Percentiles rank a stretch among this genome's conserved stretches.
Conservation (phyloP, 305 asterid genomes). For the Solanum hybrid region DNA sequence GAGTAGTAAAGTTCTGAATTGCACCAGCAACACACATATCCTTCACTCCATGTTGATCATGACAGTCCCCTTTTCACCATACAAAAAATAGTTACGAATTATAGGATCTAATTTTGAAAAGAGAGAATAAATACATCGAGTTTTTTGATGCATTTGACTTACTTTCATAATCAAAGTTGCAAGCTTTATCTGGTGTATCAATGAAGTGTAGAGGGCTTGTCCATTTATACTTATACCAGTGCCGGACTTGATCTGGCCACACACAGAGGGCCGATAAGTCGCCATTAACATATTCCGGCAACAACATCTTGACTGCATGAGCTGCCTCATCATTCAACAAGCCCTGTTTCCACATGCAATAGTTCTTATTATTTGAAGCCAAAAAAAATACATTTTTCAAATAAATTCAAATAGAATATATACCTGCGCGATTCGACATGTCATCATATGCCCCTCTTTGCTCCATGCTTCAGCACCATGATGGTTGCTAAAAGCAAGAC, state of each 20-base stretch:
- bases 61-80: conserved; percentile 66
- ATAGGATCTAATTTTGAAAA: neutral
- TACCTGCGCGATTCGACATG: conserved; percentile 89
- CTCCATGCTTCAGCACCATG: conserved; percentile 67
- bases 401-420: neutral
- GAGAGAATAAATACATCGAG: neutral
- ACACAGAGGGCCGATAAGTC: conserved; percentile 66
- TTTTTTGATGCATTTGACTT: neutral
- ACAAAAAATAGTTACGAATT: neutral
- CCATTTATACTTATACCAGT: conserved; percentile 85
- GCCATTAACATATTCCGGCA: conserved; percentile 65
- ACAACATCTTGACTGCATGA: conserved; percentile 56
- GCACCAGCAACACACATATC: conserved; percentile 96
- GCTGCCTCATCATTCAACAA: conserved; percentile 56
- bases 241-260: conserved; percentile 94
- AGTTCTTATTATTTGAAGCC: neutral
- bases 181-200: conserved; percentile 81
- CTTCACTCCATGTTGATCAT: conserved; percentile 61
- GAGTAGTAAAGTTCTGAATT: conserved; percentile 67
- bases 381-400: neutral
- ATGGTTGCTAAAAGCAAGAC: conserved; percentile 22
- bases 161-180: conserved; percentile 67
- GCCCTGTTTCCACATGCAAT: conserved; percentile 24
- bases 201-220: conserved; percentile 90
- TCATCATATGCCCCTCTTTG: conserved; percentile 81